A percentile compares a stretch with the other conserved stretches of the same genome.
These are phyloP conservation scores for Pholiota adiposa DNA, from an alignment of 1,284 basidiomycete species.

Conservation along the genomic window DNA sequence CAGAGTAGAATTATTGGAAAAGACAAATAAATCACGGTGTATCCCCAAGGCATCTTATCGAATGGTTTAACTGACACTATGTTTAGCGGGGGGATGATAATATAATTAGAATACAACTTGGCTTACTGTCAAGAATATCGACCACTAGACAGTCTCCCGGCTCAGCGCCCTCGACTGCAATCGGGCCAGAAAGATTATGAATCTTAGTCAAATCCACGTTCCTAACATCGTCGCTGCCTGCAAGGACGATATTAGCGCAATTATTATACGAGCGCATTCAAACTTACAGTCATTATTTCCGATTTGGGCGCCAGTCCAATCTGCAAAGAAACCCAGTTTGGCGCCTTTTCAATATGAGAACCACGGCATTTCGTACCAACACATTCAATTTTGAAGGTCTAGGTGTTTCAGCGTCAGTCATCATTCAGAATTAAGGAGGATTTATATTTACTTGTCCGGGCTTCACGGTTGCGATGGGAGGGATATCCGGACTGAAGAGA, in stretches of 20 bases:
- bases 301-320: conserved; percentile 80
- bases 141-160: conserved; percentile 82
- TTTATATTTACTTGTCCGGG: conserved; percentile 55
- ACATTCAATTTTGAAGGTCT: conserved; percentile 79
- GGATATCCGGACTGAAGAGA: conserved; percentile 67
- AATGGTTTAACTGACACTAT: conserved; percentile 60
- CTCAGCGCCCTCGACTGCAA: conserved; percentile 75
- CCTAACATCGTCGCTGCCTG: conserved; percentile 71
- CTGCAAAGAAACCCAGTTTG: conserved; percentile 33
- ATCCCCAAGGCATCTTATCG: conserved; percentile 83
- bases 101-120: neutral
- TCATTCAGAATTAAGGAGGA: neutral
- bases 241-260: neutral
- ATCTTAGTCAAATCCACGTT: conserved; percentile 67
- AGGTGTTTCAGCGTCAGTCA: conserved; percentile 1
- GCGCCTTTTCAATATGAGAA: neutral
- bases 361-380: conserved; percentile 50
- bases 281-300: conserved; percentile 72
- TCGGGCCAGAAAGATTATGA: conserved; percentile 78
- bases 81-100: neutral
- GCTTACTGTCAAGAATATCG: conserved; percentile 73
- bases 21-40: conserved; percentile 52
- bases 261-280: neutral
- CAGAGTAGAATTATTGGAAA: neutral
- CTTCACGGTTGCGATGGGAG: conserved; percentile 65